Conservation (phyloP, 441 rosid genomes). For the Metrosideros polymorpha region DNA sequence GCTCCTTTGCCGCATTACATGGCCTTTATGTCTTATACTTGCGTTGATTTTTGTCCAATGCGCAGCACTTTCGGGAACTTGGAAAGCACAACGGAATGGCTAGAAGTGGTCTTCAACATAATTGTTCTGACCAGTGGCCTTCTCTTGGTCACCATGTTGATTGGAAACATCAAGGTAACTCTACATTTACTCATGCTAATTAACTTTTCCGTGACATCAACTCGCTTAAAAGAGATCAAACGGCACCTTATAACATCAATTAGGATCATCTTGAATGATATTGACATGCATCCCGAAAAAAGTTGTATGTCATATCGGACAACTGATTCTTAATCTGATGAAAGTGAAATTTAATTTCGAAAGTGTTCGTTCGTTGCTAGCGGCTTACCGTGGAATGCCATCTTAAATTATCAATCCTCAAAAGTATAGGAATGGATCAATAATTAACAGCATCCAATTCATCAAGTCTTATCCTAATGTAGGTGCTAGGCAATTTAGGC, state of each 20-base stretch:
- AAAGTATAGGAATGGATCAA: background rate
- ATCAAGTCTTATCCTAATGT: background rate
- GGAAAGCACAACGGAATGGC: constrained; percentile 95
- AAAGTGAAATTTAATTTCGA: background rate
- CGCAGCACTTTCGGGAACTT: constrained; percentile 84
- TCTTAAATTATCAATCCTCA: background rate
- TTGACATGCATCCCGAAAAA: background rate
- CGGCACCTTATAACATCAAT: background rate
- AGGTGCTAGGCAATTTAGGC: background rate
- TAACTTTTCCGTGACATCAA: background rate
- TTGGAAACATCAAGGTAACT: constrained; percentile 86
- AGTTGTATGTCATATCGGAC: background rate
- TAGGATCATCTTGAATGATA: background rate
- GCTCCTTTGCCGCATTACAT: background rate
- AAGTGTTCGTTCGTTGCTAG: fast-evolving
- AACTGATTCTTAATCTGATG: background rate
- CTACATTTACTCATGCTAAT: background rate
- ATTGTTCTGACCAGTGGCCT: constrained; percentile 89
- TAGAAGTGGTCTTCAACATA: constrained; percentile 88
- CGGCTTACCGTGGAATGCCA: background rate
- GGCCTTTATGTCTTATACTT: background rate
- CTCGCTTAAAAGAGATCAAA: background rate
- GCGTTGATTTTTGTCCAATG: background rate
- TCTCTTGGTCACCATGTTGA: constrained; percentile 84
- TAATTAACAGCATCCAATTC: background rate